Conservation (phyloP, 2,329 filamentous ascomycete species). For the Penicillium sp. region DNA sequence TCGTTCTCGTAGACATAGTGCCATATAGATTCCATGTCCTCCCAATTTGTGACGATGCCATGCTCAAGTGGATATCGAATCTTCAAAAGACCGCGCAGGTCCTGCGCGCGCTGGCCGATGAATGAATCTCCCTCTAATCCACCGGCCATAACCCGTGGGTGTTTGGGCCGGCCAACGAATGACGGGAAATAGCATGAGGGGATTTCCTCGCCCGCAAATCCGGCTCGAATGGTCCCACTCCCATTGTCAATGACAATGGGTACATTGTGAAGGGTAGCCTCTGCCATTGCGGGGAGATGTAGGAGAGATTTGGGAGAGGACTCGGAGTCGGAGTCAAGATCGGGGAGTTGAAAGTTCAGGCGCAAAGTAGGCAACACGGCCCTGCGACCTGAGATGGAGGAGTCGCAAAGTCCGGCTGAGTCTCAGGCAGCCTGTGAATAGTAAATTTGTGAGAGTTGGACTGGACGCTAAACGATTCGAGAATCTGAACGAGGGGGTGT, state of each 20-base stretch:
- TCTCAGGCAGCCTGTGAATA: too few species aligned
- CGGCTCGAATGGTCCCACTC: conserved; percentile 92
- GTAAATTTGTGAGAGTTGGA: too few species aligned
- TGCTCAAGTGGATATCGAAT: conserved; percentile 94
- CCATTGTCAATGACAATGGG: conserved; percentile 99
- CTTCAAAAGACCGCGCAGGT: conserved; percentile 87
- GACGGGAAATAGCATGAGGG: conserved; percentile 98
- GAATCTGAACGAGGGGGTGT: conserved; percentile 4
- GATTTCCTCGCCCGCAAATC: conserved; percentile 91
- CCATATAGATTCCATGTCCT: conserved; percentile 99
- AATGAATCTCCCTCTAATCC: conserved; percentile 95
- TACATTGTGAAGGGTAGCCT: conserved; percentile 78
- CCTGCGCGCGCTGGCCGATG: conserved; percentile 86
- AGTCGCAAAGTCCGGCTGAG: conserved; percentile 8
- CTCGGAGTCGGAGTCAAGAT: background rate
- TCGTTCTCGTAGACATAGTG: conserved; percentile 95
- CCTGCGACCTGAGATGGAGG: conserved; percentile 25
- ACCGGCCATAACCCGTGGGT: conserved; percentile 89
- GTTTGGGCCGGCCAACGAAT: conserved; percentile 93
- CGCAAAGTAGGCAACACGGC: conserved; percentile 24
- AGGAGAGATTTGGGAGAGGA: conserved; percentile 1
- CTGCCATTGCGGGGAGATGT: conserved; percentile 48
- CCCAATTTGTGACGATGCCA: conserved; percentile 98
- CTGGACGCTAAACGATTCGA: conserved; percentile 8
- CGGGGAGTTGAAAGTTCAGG: conserved; percentile 8